Evolutionary conservation across 371 early-diverging fungal species (phyloP).

Genomic region (Ordospora pajunii): DNA sequence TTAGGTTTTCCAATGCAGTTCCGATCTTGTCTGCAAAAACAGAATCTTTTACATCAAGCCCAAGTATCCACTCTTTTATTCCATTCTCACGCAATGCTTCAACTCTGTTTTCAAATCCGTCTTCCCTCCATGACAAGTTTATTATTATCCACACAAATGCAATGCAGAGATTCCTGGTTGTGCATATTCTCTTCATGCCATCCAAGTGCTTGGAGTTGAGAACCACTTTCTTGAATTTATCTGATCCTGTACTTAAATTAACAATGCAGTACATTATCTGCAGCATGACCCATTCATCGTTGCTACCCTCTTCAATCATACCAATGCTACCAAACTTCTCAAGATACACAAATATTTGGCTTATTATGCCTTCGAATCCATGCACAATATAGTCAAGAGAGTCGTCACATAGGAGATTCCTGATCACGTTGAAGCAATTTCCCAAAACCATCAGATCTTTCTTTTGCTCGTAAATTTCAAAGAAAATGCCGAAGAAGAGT

Average conservation of each 20-base stretch:
- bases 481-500: background rate
- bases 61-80: conserved; percentile 4
- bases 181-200: conserved; percentile 13
- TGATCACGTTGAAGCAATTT: conserved; percentile 18
- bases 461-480: background rate
- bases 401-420: conserved; percentile 27
- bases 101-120: conserved; percentile 10
- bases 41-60: background rate
- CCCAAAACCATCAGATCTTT: background rate
- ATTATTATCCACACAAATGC: conserved; percentile 31
- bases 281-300: background rate
- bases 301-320: background rate
- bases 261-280: conserved; percentile 20
- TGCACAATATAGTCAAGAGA: conserved; percentile 2
- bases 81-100: background rate
- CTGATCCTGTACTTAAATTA: conserved; percentile 7
- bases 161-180: background rate
- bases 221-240: conserved; percentile 10
- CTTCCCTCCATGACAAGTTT: conserved; percentile 33
- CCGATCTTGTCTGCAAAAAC: conserved; percentile 23
- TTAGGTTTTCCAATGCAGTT: conserved; percentile 33
- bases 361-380: background rate
- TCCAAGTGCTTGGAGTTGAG: background rate
- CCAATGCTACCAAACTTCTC: background rate
- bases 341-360: background rate